Evolutionary conservation across 2,329 filamentous ascomycete species (phyloP).

Genomic region (Aotearoamyces nothofagi): DNA sequence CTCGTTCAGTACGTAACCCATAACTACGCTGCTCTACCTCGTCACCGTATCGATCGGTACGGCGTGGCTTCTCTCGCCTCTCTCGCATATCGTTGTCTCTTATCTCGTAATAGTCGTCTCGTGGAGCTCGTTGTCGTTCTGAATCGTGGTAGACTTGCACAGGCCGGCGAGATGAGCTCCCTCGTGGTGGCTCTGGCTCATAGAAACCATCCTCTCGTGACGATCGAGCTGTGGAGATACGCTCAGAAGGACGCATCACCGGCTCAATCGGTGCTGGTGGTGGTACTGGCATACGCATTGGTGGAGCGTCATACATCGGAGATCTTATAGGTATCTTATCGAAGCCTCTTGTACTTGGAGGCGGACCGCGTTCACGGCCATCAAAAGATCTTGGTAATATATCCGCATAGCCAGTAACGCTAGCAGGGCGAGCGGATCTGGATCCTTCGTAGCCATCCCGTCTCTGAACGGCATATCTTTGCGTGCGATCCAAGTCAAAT

Average conservation of each 20-base stretch:
- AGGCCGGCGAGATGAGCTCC: slow-evolving; percentile 19
- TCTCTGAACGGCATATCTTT: slow-evolving; percentile 24
- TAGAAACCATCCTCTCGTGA: slow-evolving; percentile 9
- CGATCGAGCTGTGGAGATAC: no score
- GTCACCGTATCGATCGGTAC: slow-evolving; percentile 4
- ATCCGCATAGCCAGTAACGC: slow-evolving; percentile 15
- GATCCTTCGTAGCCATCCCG: slow-evolving; percentile 38
- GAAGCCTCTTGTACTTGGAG: slow-evolving; percentile 54
- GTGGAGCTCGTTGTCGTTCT: slow-evolving; percentile 6
- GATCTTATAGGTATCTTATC: slow-evolving; percentile 45
- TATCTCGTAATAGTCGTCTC: slow-evolving; percentile 18
- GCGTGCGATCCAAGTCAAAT: slow-evolving; percentile 40
- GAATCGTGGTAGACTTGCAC: slow-evolving; percentile 16
- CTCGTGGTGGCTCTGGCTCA: slow-evolving; percentile 23
- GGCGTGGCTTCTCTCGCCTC: slow-evolving; percentile 8
- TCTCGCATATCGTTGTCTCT: slow-evolving; percentile 14
- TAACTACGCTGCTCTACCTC: slow-evolving; percentile 4
- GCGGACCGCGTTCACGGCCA: slow-evolving; percentile 32
- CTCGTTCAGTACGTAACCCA: not conserved
- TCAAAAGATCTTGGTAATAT: slow-evolving; percentile 21
- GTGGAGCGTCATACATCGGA: slow-evolving; percentile 29
- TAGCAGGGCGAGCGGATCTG: slow-evolving; percentile 19
- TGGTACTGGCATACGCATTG: slow-evolving; percentile 29
- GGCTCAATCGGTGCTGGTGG: slow-evolving; percentile 9
- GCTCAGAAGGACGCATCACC: slow-evolving; percentile 11